phyloP scores from a whole-genome alignment of 1,284 basidiomycete species.

The Fomitiporia mediterranea region DNA sequence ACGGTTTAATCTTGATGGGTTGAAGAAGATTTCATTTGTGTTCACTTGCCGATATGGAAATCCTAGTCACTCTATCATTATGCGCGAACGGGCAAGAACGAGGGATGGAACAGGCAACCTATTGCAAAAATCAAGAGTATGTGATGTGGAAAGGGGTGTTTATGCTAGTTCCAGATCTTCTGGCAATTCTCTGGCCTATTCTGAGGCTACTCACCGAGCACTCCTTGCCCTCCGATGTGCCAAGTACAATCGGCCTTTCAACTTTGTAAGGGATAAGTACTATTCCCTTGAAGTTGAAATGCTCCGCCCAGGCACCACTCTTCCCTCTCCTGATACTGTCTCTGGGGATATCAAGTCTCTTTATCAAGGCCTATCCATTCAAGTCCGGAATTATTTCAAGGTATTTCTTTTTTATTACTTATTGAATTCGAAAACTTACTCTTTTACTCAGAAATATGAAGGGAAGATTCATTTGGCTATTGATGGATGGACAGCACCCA shows the following conservation, averaged over 20 bases:
- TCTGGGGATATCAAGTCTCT: slow-evolving; percentile 26
- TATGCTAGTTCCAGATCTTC: neutral
- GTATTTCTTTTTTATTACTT: slow-evolving; percentile 21
- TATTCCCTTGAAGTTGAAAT: slow-evolving; percentile 29
- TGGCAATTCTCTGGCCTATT: neutral
- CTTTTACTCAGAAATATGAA: slow-evolving; percentile 23
- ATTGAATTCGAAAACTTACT: too few species aligned
- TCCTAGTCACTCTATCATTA: neutral
- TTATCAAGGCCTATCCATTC: slow-evolving; percentile 23
- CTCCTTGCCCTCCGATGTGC: slow-evolving; percentile 18
- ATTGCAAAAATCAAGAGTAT: neutral
- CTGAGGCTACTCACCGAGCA: slow-evolving; percentile 8
- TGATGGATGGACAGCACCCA: too few species aligned
- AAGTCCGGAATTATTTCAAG: slow-evolving; percentile 27
- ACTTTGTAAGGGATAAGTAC: slow-evolving; percentile 25
- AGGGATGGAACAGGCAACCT: neutral
- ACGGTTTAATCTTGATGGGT: neutral
- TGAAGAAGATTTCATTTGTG: neutral
- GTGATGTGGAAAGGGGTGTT: neutral
- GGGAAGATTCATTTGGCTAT: slow-evolving; percentile 28
- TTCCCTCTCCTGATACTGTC: slow-evolving; percentile 28
- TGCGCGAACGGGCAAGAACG: neutral
- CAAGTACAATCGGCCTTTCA: slow-evolving; percentile 23
- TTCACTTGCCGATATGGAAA: neutral
- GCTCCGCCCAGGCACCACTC: slow-evolving; percentile 25